Conservation (phyloP, 83 land plant genomes). For the Picea abies region DNA sequence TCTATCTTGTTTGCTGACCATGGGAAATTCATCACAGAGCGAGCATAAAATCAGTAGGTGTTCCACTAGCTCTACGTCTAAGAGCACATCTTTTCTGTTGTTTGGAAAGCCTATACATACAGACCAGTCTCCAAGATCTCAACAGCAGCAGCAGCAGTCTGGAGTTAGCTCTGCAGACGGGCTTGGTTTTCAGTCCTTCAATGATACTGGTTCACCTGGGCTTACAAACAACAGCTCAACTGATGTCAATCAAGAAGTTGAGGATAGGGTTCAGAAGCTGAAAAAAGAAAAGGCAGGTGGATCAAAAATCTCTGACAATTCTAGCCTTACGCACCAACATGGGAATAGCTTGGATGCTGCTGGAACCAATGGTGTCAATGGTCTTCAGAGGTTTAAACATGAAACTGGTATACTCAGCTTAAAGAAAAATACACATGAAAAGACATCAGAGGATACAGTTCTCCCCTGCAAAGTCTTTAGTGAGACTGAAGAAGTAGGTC, state of each 20-base stretch:
- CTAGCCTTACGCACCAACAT: conserved; percentile 18
- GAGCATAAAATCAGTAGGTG: conserved; percentile 2
- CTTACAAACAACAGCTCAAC: conserved; percentile 37
- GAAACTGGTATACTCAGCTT: conserved; percentile 16
- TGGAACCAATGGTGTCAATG: not conserved
- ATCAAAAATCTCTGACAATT: conserved; percentile 14
- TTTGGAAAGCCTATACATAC: conserved; percentile 66
- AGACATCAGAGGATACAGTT: not conserved
- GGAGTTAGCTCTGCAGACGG: conserved; percentile 9
- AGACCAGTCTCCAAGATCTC: conserved; percentile 21
- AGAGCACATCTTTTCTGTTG: conserved; percentile 43
- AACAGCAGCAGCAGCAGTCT: not conserved
- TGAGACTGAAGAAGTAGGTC: too few species aligned
- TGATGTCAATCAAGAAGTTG: conserved; percentile 32
- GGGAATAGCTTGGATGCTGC: conserved; percentile 9
- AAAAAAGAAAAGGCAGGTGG: conserved; percentile 18
- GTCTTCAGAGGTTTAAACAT: conserved; percentile 22
- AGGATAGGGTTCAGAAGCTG: conserved; percentile 8
- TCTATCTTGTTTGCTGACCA: conserved; percentile 49
- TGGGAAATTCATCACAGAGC: conserved; percentile 37
- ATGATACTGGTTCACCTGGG: conserved; percentile 31
- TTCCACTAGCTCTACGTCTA: not conserved
- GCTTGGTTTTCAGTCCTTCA: conserved; percentile 20
- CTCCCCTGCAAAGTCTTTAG: conserved; percentile 73
- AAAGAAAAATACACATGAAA: conserved; percentile 15